Percentiles rank a stretch among this genome's conserved stretches.
Evolutionary conservation across 305 asterid species (phyloP).

Genomic region (Fraxinus greggii): DNA sequence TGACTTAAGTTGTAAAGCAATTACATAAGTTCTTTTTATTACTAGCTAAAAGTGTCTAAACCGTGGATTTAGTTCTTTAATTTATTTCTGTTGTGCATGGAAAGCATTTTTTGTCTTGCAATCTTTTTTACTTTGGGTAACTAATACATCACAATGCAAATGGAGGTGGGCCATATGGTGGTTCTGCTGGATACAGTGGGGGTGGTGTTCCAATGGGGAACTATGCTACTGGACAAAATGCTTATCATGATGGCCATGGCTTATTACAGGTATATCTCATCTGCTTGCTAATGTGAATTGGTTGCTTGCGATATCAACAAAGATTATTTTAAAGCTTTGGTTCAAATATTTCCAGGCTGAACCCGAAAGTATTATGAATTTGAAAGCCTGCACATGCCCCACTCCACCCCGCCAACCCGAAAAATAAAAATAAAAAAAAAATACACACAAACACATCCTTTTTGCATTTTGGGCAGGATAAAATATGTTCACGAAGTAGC

Average conservation of each 20-base stretch:
- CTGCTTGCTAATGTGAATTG: not conserved
- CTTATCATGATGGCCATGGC: constrained; percentile 44
- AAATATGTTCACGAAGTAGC: not conserved
- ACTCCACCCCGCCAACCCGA: not conserved
- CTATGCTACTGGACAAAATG: constrained; percentile 55
- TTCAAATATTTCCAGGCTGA: not conserved
- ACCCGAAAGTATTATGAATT: not conserved
- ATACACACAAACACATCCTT: not conserved
- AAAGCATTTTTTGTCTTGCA: not conserved
- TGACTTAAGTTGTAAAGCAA: not conserved
- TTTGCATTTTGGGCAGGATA: not conserved
- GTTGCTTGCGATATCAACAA: not conserved
- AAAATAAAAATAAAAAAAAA: no score
- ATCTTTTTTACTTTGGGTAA: not conserved
- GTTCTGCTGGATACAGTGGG: constrained; percentile 56
- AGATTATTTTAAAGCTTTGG: not conserved
- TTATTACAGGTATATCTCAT: constrained; percentile 53
- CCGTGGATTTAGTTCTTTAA: not conserved
- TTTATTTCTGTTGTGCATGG: constrained; percentile 16
- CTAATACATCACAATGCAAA: constrained; percentile 22
- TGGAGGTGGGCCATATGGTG: constrained; percentile 61
- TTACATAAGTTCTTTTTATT: not conserved
- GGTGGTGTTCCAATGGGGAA: constrained; percentile 42
- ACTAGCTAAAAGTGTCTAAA: not conserved
- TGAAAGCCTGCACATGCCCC: not conserved